Evolutionary conservation across 768 basidiomycete species (phyloP).

Genomic region (Russula vinacea): DNA sequence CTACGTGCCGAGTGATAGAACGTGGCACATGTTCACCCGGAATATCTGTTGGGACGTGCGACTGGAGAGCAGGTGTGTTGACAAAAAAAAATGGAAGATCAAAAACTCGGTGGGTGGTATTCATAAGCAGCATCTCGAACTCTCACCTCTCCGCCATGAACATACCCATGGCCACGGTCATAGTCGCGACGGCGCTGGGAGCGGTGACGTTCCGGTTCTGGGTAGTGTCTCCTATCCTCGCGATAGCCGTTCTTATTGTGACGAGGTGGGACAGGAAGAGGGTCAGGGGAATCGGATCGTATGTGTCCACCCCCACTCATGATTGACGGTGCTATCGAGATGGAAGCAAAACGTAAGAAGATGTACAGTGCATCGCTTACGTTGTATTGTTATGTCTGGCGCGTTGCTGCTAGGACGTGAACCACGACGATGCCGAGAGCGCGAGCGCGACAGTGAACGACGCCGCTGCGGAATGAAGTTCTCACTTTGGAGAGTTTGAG

Average conservation of each 20-base stretch:
- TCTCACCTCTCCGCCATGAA: constrained; percentile 18
- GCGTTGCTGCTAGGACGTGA: constrained; percentile 23
- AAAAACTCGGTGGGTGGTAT: neutral
- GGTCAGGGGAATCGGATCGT: constrained; percentile 21
- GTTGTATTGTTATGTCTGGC: constrained; percentile 23
- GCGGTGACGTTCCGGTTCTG: constrained; percentile 15
- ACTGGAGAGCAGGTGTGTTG: neutral
- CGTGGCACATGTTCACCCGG: neutral
- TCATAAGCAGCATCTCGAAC: neutral
- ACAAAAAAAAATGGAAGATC: constrained; percentile 1
- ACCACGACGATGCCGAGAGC: constrained; percentile 13
- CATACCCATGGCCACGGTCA: constrained; percentile 9
- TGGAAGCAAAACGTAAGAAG: neutral
- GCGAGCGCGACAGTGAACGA: constrained; percentile 11
- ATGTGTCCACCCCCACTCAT: constrained; percentile 5
- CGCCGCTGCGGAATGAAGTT: constrained; percentile 5
- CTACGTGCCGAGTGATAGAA: constrained; percentile 1
- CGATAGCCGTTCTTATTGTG: constrained; percentile 12
- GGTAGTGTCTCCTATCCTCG: constrained; percentile 1
- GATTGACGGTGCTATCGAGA: constrained; percentile 18
- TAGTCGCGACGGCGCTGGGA: constrained; percentile 19
- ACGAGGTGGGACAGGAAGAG: constrained; percentile 25
- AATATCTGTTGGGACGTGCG: neutral
- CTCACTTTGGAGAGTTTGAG: constrained; percentile 14
- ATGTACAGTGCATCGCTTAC: neutral